Percentiles rank a stretch among this genome's conserved stretches.
Evolutionary conservation across 2,329 filamentous ascomycete species (phyloP).

Genomic region (Fusarium udum): DNA sequence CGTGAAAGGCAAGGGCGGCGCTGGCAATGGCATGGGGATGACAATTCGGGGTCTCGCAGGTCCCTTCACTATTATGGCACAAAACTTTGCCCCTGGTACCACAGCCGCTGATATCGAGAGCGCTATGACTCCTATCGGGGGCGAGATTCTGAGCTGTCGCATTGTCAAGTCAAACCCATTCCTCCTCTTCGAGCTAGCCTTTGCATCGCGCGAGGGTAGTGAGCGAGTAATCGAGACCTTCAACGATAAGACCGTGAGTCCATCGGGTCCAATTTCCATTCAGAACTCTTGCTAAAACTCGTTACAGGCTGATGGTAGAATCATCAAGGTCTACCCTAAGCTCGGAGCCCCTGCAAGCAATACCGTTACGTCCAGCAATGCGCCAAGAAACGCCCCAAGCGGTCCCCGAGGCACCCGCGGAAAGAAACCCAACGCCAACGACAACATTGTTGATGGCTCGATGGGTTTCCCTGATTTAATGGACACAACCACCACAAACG

Average conservation of each 20-base stretch:
- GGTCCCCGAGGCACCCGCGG: slow-evolving; percentile 45
- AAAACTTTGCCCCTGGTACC: slow-evolving; percentile 85
- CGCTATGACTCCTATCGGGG: slow-evolving; percentile 80
- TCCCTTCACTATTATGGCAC: slow-evolving; percentile 76
- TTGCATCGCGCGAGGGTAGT: slow-evolving; percentile 76
- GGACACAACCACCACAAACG: slow-evolving; percentile 42
- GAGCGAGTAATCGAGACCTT: slow-evolving; percentile 79
- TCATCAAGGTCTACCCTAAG: slow-evolving; percentile 79
- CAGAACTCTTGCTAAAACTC: background rate
- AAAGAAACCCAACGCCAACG: slow-evolving; percentile 40
- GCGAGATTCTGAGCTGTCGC: slow-evolving; percentile 72
- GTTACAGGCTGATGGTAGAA: slow-evolving; percentile 74
- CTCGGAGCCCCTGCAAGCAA: slow-evolving; percentile 50
- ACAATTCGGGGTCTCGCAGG: slow-evolving; percentile 79
- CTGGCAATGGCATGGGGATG: slow-evolving; percentile 59
- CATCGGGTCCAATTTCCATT: background rate
- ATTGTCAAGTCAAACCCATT: slow-evolving; percentile 74
- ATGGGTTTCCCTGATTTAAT: slow-evolving; percentile 63
- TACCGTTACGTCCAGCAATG: slow-evolving; percentile 16
- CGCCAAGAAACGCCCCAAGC: slow-evolving; percentile 44
- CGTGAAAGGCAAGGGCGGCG: slow-evolving; percentile 23
- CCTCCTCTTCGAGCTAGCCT: slow-evolving; percentile 81
- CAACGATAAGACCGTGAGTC: slow-evolving; percentile 74
- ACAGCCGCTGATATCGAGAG: slow-evolving; percentile 85
- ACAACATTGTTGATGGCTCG: slow-evolving; percentile 62